Percentiles rank a stretch among this genome's conserved stretches.
Conservation (phyloP, 306 rosid species). For the Arachis hypogaea region DNA sequence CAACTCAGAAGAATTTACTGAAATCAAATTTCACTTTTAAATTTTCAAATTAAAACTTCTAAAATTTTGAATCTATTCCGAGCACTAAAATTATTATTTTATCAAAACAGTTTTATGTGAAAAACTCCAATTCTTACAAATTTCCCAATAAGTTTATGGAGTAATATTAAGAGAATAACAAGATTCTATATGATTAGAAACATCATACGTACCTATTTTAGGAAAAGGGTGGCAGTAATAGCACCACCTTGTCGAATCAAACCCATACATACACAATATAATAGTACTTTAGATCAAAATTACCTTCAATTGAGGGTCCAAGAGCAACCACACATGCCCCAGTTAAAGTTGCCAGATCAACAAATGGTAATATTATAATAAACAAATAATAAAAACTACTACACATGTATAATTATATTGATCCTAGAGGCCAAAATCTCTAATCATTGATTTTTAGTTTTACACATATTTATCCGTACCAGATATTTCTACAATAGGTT, state of each 20-base stretch:
- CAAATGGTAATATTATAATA: conserved; percentile 10
- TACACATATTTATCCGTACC: conserved; percentile 8
- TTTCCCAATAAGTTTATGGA: conserved; percentile 8
- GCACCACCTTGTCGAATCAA: conserved; percentile 75
- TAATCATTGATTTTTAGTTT: conserved; percentile 7
- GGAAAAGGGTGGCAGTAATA: conserved; percentile 90
- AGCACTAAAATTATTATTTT: no score
- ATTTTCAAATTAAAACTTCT: no score
- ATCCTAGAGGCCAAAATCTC: conserved; percentile 17
- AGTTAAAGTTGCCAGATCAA: conserved; percentile 95
- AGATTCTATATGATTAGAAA: conserved; percentile 3
- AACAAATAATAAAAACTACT: conserved; percentile 5
- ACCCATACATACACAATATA: background rate
- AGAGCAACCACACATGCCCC: conserved; percentile 91
- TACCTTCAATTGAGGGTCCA: conserved; percentile 96
- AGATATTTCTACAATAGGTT: conserved; percentile 14
- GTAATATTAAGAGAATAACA: background rate
- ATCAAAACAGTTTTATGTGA: no score
- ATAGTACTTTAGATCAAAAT: conserved; percentile 6
- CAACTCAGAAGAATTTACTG: no score
- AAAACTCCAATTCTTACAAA: background rate
- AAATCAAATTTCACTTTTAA: no score
- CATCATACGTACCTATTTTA: conserved; percentile 75
- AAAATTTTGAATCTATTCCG: no score
- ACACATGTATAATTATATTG: conserved; percentile 8